phyloP scores from a whole-genome alignment of 2,329 filamentous ascomycete genomes.

The Macrophomina pseudophaseolina region DNA sequence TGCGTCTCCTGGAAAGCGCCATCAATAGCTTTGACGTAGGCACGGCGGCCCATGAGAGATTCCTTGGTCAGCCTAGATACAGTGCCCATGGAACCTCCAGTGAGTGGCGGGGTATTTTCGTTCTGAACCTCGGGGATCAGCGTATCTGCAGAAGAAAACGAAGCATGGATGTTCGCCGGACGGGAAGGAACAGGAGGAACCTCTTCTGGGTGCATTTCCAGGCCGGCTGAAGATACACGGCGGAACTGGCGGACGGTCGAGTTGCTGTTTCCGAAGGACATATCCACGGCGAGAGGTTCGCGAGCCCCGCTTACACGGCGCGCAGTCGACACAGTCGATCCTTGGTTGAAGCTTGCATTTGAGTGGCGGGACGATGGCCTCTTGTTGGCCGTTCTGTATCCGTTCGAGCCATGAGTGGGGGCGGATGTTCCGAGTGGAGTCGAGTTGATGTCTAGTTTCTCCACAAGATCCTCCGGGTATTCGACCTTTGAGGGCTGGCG shows the following conservation, averaged over 20 bases:
- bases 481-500: conserved; percentile 54
- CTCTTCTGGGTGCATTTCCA: conserved; percentile 14
- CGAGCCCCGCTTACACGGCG: conserved; percentile 58
- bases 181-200: conserved; percentile 14
- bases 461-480: conserved; percentile 43
- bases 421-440: conserved; percentile 47
- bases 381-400: conserved; percentile 37
- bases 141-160: conserved; percentile 22
- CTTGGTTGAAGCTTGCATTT: conserved; percentile 46
- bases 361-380: conserved; percentile 42
- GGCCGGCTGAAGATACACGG: conserved; percentile 72
- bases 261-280: conserved; percentile 91
- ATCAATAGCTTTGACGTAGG: conserved; percentile 82
- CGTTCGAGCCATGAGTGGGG: conserved; percentile 38
- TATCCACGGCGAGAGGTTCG: conserved; percentile 83
- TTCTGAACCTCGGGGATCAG: conserved; percentile 29
- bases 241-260: conserved; percentile 93
- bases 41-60: conserved; percentile 76
- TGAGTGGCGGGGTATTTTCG: conserved; percentile 70
- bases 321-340: conserved; percentile 50
- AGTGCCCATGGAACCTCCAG: conserved; percentile 43
- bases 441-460: conserved; percentile 51
- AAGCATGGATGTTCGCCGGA: conserved; percentile 4
- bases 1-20: conserved; percentile 83
- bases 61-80: conserved; percentile 66